Evolutionary conservation across 805 yeast species (phyloP), one percentile per base, ranked within the genome.

Genomic region (Candida namnaoensis): DNA sequence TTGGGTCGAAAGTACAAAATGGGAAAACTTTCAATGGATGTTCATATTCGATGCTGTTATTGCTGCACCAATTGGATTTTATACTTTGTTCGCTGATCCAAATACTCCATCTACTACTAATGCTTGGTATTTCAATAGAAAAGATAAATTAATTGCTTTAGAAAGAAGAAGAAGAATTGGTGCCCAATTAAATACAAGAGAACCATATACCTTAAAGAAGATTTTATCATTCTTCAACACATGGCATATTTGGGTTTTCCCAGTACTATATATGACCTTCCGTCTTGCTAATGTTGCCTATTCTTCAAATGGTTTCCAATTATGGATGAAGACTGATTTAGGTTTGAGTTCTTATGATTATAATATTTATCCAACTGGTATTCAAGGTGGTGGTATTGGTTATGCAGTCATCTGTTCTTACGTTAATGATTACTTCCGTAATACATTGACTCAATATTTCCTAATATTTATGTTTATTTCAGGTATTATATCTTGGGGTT

Each of bases 171-270:
- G 62, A 47, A 37, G 60, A 35, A 52, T 60, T 39, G 65, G 65
- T 9, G 68, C 69, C 11, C 69, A 62, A 47, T 59, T 69, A 44
- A 67, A 65, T 38, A 57, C 63, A 9, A 52, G 65, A 50, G 58
- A 57, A 32, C 64, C 57, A 32, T 68, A 68, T 46, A 63, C 72
- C 4, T 54, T 60, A 61, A 37, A 41, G 11, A 65, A 63, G 41
- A 57, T 69, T 42, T 66, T 62, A 42, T 36, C 59, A 1, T 64
- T 62, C 44, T 68, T 68, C 52, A 57, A 47, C 40, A 65, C 74
- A 2, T 70, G 76, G 76, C 74, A 70, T 51, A 54, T 68, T 26
- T 66, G 49, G 33, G 68, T 68, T 25, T 69, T 69, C 48, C 74
- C 74, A 23, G 15, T 26, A 26, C 19, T 35, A 23, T 35, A 15